Evolutionary conservation across 805 yeast species (phyloP), one percentile per base, ranked within the genome.

Genomic region (Grigorovia jiainica): DNA sequence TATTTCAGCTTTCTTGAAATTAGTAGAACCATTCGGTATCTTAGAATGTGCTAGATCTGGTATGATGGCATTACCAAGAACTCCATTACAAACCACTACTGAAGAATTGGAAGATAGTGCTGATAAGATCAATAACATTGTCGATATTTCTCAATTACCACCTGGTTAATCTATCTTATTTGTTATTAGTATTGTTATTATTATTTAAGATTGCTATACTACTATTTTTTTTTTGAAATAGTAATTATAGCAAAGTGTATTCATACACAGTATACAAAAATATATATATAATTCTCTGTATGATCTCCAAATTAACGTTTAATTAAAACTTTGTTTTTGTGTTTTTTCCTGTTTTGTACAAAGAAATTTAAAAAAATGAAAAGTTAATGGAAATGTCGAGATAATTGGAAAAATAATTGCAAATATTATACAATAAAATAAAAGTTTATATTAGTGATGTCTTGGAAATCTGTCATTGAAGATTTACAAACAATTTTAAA

Each of bases 11-110:
- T 89, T 89, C 64, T 76, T 92, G 60, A 84, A 83, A 48, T 76
- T 92, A 60, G 72, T 89, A 59, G 92, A 87, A 63, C 98, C 98
- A 36, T 92, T 92, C 60, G 98, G 98, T 58, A 80, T 92, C 44
- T 74, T 92, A 57, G 98, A 92, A 67, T 83, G 90, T 55, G 95
- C 97, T 35, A 78, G 98, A 68, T 82, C 95, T 20, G 98, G 98
- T 68, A 86, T 90, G 94, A 87, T 92, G 90, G 98, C 97, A 8
- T 74, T 92, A 56, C 94, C 97, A 58, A 81, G 97, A 75, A 86
- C 97, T 39, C 96, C 95, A 34, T 67, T 87, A 52, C 85, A 80
- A 49, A 56, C 58, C 31, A 67, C 62, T 34, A 73, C 67, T 16
- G 73, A 68, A 18, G 78, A 72, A 23, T 82, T 73, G 8, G 68